phyloP scores from a whole-genome alignment of 2,329 filamentous ascomycete genomes.

The Diplocarpon rosae region DNA sequence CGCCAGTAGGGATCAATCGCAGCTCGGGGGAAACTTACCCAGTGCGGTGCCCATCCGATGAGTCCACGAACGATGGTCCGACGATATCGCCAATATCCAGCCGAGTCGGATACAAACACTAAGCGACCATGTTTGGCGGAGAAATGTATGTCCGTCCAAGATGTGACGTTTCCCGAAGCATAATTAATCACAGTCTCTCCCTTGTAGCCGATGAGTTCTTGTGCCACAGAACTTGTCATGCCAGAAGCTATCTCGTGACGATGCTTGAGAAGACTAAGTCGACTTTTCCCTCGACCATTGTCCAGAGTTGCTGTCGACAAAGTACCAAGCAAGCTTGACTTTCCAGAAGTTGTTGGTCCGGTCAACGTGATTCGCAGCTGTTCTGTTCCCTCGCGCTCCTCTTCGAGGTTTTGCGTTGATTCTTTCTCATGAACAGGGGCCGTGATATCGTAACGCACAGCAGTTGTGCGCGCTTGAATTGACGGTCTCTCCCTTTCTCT shows the following conservation, averaged over 20 bases:
- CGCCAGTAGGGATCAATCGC: too few relatives aligned
- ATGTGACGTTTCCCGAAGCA: constrained; percentile 72
- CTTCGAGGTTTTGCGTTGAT: not conserved
- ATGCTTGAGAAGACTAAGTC: constrained; percentile 81
- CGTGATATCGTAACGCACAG: constrained; percentile 1
- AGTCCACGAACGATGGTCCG: constrained; percentile 81
- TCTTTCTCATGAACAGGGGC: not conserved
- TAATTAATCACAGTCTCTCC: constrained; percentile 62
- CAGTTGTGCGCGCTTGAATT: not conserved
- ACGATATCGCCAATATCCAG: constrained; percentile 79
- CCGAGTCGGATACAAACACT: constrained; percentile 84
- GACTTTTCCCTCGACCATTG: constrained; percentile 83
- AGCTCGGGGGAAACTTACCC: constrained; percentile 82
- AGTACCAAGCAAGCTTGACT: constrained; percentile 82
- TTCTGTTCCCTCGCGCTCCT: constrained; percentile 30
- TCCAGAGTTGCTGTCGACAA: constrained; percentile 80
- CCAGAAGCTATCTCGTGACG: constrained; percentile 87
- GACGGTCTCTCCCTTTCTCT: constrained; percentile 4
- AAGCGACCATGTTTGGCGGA: constrained; percentile 62
- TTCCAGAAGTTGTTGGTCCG: constrained; percentile 82
- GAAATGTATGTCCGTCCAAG: constrained; percentile 90
- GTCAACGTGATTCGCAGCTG: constrained; percentile 81
- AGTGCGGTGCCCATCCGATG: constrained; percentile 94
- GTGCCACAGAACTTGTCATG: constrained; percentile 86
- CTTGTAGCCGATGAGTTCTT: constrained; percentile 83